Base-by-base conservation (phyloP, 805 yeast species). In the Ogataea degrootiae region DNA sequence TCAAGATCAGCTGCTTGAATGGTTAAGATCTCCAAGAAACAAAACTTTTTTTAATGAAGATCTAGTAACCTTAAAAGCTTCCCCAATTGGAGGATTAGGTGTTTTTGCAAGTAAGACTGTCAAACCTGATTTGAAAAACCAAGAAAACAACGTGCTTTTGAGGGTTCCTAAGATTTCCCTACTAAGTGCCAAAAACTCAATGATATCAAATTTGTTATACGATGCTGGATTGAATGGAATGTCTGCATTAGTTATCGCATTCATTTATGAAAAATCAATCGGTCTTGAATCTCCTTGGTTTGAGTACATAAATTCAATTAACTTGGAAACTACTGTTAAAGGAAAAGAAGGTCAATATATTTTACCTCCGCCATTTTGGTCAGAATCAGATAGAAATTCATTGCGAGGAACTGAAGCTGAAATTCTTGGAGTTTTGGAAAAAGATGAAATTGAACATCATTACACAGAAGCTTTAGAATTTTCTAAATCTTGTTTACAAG, bases 271-370 rank as follows among this genome's bases (percentile, higher is more conserved):
- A 61, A 64, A 72, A 46, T 67, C 78, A 3, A 67, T 75, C 41
- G 79, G 79, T 2, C 68, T 71, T n/a, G 55, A 62, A 4, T 85
- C 95, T n/a, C 97, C 96, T 5, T 92, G 97, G 97, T 71, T 50
- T 50, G 71, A 69, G 3, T 92, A 85, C 61, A 69, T 91, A 40
- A 64, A 70, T 26, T 72, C 85, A 17, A 75, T 88, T 26, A 68
- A 72, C 46, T 58, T 68, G 8, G 56, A 61, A 3, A 59, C 66
- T 3, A 12, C 23, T 15, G 34, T 16, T 34, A 57, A 63, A 4
- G 56, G 65, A 4, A 56, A 63, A 2, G 53, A 63, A 5, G 62
- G 63, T 6, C 54, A 62, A 1, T 54, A 72, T 14, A 64, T 69
- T 8, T 47, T 74, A 4, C 91, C 96, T 0, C 80, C 91, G 2